Percentiles rank a stretch among this genome's conserved stretches.
phyloP scores from a whole-genome alignment of 2,329 filamentous ascomycete species.

The Fusarium sp. region DNA sequence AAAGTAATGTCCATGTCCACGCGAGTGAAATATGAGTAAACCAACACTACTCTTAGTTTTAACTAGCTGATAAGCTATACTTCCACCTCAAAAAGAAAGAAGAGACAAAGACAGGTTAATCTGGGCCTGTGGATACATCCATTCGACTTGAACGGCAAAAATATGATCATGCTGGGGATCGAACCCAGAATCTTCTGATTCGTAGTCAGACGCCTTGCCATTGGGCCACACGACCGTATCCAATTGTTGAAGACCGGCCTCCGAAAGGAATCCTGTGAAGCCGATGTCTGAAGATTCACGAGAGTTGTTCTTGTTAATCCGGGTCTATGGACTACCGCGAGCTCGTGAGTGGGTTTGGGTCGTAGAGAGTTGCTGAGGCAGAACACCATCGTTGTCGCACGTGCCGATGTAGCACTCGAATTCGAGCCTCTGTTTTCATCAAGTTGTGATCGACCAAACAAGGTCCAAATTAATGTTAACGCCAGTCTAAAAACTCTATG shows the following conservation, averaged over 20 bases:
- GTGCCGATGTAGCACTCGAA: neutral
- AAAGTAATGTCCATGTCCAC: too few species aligned
- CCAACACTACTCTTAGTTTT: too few species aligned
- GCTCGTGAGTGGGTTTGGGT: neutral
- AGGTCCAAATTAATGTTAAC: neutral
- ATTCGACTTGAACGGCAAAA: neutral
- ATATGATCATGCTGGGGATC: slow-evolving; percentile 42
- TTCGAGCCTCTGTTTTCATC: fast-evolving
- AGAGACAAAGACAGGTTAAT: neutral
- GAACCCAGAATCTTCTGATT: slow-evolving; percentile 48
- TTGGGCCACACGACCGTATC: slow-evolving; percentile 35
- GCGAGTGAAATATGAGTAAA: too few species aligned
- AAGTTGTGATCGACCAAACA: neutral
- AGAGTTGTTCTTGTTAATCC: fast-evolving
- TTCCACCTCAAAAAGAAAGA: neutral
- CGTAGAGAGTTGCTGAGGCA: neutral
- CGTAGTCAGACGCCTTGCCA: slow-evolving; percentile 47
- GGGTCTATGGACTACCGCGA: fast-evolving
- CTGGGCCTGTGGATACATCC: too few species aligned
- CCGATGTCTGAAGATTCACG: fast-evolving
- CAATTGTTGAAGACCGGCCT: neutral
- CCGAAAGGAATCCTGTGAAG: neutral
- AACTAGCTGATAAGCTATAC: neutral
- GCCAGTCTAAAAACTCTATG: fast-evolving
- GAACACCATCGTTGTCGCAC: neutral